Base-by-base conservation (phyloP, 768 basidiomycete species). In the Termitomyces sp. region DNA sequence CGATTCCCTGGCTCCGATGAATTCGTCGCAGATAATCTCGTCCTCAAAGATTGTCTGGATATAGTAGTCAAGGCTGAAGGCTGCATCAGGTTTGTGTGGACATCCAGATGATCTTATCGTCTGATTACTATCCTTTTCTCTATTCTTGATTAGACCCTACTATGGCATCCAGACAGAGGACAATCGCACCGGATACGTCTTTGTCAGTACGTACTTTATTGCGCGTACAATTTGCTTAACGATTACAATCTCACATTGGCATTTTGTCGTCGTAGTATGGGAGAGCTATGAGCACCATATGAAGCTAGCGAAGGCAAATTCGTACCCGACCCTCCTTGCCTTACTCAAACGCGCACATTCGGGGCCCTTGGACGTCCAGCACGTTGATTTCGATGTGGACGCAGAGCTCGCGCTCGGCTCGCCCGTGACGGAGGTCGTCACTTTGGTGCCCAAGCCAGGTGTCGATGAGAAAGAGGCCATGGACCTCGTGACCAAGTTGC, bases 111-210 rank as follows among this genome's bases (percentile, higher is more conserved):
- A 42, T 43, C 25, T 48, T 34, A 16, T 39, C 23, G 14, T 19
- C 44, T 45, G 19, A 50, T 25, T 23, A 17, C 17, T 44, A 17
- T 30, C 1, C 39, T 21, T n/a, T 1, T 8, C n/a, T n/a, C n/a
- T 34, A 12, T 3, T 14, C 14, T 12, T 32, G 7, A 48, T 40
- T 28, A 59, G 61, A 19, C 19, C 40, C 11, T 44, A 59, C 52
- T 62, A 62, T 32, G 61, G 61, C 8, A 30, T 59, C 17, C 58
- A 62, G 45, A 25, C 23, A 27, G 58, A 62, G 50, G 58, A 62
- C 21, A 43, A 43, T 11, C 55, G 43, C n/a, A 54, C 28, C 3
- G 55, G 39, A 28, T 62, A 57, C 40, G 34, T 59, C 43, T 48
- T 62, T 17, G 53, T 59, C 35, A 47, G 61, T 62, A 39, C 10